Conservation (phyloP, 768 basidiomycete genomes). For the Hygrophorus russula region DNA sequence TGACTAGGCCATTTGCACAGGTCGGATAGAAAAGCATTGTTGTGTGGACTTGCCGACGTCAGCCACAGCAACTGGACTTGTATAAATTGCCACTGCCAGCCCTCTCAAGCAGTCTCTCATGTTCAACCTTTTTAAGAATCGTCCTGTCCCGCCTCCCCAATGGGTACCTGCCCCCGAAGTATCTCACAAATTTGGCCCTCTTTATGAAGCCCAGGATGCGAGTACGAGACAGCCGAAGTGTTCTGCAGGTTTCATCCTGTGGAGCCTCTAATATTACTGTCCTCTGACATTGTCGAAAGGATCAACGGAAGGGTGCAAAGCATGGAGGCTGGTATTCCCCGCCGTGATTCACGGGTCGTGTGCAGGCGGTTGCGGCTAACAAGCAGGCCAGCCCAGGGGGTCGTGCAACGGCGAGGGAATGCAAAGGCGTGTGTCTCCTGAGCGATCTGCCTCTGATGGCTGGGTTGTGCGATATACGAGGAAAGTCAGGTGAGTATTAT, state of each 20-base stretch:
- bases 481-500: constrained; percentile 50
- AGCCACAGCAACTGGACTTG: too few relatives aligned
- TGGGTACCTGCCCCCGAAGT: constrained; percentile 53
- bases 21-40: constrained; percentile 90
- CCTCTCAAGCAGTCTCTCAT: too few relatives aligned
- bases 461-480: constrained; percentile 46
- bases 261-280: constrained; percentile 31
- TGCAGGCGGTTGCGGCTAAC: constrained; percentile 24
- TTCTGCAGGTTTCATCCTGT: constrained; percentile 36
- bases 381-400: constrained; percentile 23
- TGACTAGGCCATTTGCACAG: constrained; percentile 79
- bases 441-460: constrained; percentile 51
- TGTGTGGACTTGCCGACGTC: too few relatives aligned
- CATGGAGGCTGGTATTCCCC: constrained; percentile 44
- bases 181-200: constrained; percentile 36
- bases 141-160: constrained; percentile 25
- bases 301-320: constrained; percentile 37
- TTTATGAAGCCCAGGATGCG: constrained; percentile 44
- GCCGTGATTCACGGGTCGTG: constrained; percentile 32
- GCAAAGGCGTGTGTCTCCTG: constrained; percentile 41
- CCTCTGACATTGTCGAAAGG: constrained; percentile 40
- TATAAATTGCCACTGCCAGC: too few relatives aligned
- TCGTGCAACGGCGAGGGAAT: constrained; percentile 25
- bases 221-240: constrained; percentile 36
- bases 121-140: too few relatives aligned